Percentiles rank a stretch among this genome's conserved stretches.
phyloP scores from a whole-genome alignment of 78 protist species.

The Parvularia atlantis region DNA sequence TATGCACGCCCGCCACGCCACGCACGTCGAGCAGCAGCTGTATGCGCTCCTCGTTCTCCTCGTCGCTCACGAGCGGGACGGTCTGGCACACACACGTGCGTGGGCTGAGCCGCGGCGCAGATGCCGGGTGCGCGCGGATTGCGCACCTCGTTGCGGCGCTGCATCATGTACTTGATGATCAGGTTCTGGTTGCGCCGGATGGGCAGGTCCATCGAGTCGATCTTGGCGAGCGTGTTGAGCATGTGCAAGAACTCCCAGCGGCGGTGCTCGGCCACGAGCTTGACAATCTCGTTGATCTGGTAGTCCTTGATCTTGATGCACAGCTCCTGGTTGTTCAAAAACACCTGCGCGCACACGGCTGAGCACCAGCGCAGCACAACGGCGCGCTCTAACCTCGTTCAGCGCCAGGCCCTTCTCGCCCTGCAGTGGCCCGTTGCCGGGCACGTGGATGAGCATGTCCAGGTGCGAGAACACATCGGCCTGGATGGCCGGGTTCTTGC shows the following conservation, averaged over 20 bases:
- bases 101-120: no score
- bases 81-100: no score
- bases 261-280: background rate
- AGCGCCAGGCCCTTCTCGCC: no score
- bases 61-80: background rate
- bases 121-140: background rate
- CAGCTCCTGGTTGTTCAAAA: background rate
- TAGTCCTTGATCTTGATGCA: background rate
- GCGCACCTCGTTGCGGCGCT: background rate
- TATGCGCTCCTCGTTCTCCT: background rate
- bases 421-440: no score
- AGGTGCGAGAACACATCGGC: no score
- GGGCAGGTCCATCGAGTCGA: background rate
- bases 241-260: background rate
- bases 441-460: no score
- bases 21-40: background rate
- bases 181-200: slow-evolving; percentile 6
- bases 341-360: background rate
- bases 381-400: no score
- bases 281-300: background rate
- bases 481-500: no score
- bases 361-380: no score
- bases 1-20: no score
- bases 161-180: background rate
- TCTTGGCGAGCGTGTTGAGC: background rate